Base-by-base conservation (phyloP, 768 basidiomycete genomes). In the Dendrothele bispora region DNA sequence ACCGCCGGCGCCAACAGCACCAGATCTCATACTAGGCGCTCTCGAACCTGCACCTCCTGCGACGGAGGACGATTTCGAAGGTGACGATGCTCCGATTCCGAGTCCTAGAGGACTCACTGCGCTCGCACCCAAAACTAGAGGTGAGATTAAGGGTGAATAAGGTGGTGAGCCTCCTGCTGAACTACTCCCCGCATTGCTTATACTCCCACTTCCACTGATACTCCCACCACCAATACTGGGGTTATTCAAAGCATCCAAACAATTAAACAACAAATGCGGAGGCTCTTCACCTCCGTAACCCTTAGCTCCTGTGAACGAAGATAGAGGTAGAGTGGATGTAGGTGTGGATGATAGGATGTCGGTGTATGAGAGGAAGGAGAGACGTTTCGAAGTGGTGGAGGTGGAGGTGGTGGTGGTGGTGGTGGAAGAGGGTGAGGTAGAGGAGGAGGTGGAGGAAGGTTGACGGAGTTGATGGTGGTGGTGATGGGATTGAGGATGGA, bases 311-410 rank as follows among this genome's bases (percentile, higher is more conserved):
- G 91, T 91, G 43, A 93, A 77, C 3, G 82, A 80, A 0, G 83
- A 82, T 3, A 95, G 78, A 1, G 90, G 79, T 34, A 85, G 76
- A 11, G 83, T 82, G 8, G 85, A 75, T 0, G 83, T 72, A 0
- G 93, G 93, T 0, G 89, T 82, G 0, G 85, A 87, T 1, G 86
- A 71, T 34, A 95, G 80, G 2, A 95, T 77, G 64, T 95, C 92
- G 22, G 85, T 79, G 64, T 94, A 94, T 3, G 91, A 88, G 67
- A 95, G 79, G 74, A 94, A 95, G 0, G 91, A 93, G 10, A 92
- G 79, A 2, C 90, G 84, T 56, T 92, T 91, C 24, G 72, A 70
- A 2, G 74, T 1, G 74, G 71, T 5, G 82, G 77, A 10, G 79
- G 79, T 17, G 79, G 72, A 7, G 73, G 70, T 45, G 57, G 58